Percentiles rank a stretch among this genome's conserved stretches.
Evolutionary conservation across 1,139 yeast species (phyloP).

Genomic region (Candida sp.): DNA sequence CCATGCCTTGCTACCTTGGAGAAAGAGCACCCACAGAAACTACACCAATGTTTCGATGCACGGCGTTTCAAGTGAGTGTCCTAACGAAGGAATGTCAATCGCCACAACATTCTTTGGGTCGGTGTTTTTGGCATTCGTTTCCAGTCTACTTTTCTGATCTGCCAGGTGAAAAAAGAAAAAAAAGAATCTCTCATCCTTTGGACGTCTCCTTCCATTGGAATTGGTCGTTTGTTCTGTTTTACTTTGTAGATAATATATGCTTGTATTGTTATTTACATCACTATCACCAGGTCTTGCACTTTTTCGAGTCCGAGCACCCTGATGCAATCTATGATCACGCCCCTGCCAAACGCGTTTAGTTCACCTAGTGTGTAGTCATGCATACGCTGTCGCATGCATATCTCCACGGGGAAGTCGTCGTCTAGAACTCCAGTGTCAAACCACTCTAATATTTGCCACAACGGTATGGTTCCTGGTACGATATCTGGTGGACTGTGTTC

Average conservation of each 20-base stretch:
- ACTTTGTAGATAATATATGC: not conserved
- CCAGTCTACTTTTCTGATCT: constrained; percentile 7
- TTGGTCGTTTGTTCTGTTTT: constrained; percentile 1
- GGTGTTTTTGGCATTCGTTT: constrained; percentile 8
- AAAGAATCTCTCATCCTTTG: constrained; percentile 12
- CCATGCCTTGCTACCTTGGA: constrained; percentile 4
- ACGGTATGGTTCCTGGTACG: constrained; percentile 56
- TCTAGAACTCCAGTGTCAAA: constrained; percentile 23
- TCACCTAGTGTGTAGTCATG: constrained; percentile 20
- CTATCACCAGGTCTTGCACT: constrained; percentile 24
- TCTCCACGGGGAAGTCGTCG: constrained; percentile 19
- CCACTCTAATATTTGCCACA: constrained; percentile 43
- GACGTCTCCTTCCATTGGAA: constrained; percentile 17
- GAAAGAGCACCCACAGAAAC: constrained; percentile 8
- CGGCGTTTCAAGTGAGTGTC: constrained; percentile 14
- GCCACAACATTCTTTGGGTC: constrained; percentile 7
- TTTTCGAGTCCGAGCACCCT: constrained; percentile 43
- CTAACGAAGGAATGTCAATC: constrained; percentile 7
- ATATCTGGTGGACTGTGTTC: constrained; percentile 38
- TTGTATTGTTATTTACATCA: constrained; percentile 4
- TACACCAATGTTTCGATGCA: constrained; percentile 13
- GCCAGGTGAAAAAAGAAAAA: not conserved
- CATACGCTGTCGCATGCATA: constrained; percentile 18
- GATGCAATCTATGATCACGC: constrained; percentile 38
- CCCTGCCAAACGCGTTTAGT: constrained; percentile 24